Evolutionary conservation across 257 asterid genomes (phyloP).

Genomic region (Lavandula angustifolia): DNA sequence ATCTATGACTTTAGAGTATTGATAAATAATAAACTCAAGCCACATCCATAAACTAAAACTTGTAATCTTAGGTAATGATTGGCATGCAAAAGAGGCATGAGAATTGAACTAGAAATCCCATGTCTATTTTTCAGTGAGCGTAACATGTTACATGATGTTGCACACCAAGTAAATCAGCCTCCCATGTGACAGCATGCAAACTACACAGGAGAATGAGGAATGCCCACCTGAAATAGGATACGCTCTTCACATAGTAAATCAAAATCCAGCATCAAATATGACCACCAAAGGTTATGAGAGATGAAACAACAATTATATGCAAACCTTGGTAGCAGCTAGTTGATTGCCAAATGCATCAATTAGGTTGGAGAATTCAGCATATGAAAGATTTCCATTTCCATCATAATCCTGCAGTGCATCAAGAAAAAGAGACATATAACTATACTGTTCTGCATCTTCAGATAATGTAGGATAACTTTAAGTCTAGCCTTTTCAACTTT

Average conservation of each 20-base stretch:
- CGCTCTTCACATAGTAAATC: constrained; percentile 19
- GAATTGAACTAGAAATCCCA: too few relatives aligned
- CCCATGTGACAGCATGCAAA: too few relatives aligned
- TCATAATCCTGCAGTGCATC: constrained; percentile 87
- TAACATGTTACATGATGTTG: too few relatives aligned
- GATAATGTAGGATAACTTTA: neutral
- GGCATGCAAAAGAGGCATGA: too few relatives aligned
- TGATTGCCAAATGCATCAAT: constrained; percentile 94
- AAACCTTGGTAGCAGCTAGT: constrained; percentile 83
- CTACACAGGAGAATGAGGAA: too few relatives aligned
- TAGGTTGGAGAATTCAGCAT: constrained; percentile 71
- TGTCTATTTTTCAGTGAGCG: too few relatives aligned
- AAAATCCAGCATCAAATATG: constrained; percentile 21
- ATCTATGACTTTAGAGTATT: neutral
- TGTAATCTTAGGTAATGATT: neutral
- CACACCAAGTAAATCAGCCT: too few relatives aligned
- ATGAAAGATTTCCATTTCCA: constrained; percentile 81
- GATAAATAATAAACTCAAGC: constrained; percentile 16
- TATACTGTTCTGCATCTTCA: neutral
- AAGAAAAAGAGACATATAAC: constrained; percentile 29
- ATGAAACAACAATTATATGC: constrained; percentile 28
- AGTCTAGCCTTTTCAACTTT: constrained; percentile 11
- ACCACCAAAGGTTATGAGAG: neutral
- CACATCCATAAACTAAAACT: constrained; percentile 19
- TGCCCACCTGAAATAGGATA: constrained; percentile 14